Evolutionary conservation across 1,284 basidiomycete genomes (phyloP).

Genomic region (Boletus sp.): DNA sequence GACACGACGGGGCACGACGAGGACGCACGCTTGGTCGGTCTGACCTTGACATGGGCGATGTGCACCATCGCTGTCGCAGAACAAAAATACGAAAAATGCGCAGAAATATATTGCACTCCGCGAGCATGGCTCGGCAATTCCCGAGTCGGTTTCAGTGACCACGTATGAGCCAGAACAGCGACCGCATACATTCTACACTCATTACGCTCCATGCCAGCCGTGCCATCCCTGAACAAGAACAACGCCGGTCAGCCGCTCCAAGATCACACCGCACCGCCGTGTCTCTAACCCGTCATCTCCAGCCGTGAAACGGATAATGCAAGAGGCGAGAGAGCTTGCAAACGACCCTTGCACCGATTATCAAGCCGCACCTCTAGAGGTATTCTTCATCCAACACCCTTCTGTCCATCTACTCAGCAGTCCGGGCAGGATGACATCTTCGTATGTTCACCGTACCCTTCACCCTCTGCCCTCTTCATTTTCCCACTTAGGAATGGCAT

Average conservation of each 20-base stretch:
- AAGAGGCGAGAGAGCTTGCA: conserved; percentile 87
- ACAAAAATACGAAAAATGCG: not conserved
- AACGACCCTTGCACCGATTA: conserved; percentile 82
- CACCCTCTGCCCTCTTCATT: conserved; percentile 28
- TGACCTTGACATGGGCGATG: conserved; percentile 76
- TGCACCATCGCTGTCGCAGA: conserved; percentile 39
- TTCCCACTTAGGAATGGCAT: conserved; percentile 81
- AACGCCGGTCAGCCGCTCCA: conserved; percentile 58
- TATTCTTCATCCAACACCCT: conserved; percentile 29
- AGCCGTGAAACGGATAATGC: conserved; percentile 95
- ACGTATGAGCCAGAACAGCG: conserved; percentile 9
- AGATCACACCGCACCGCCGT: not conserved
- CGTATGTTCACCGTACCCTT: conserved; percentile 39
- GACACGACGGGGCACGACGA: not conserved
- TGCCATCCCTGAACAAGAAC: conserved; percentile 69
- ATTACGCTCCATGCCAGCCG: not conserved
- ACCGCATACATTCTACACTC: not conserved
- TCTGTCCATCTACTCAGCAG: conserved; percentile 12
- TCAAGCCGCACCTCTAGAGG: conserved; percentile 83
- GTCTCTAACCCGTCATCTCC: not conserved
- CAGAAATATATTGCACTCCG: conserved; percentile 5
- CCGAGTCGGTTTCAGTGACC: conserved; percentile 10
- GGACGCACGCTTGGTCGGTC: conserved; percentile 68
- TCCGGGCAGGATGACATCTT: conserved; percentile 71
- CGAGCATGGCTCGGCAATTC: conserved; percentile 8